These are phyloP conservation scores for Fusarium sp. DNA, from an alignment of 2,329 filamentous ascomycete species.

Conservation along the genomic window DNA sequence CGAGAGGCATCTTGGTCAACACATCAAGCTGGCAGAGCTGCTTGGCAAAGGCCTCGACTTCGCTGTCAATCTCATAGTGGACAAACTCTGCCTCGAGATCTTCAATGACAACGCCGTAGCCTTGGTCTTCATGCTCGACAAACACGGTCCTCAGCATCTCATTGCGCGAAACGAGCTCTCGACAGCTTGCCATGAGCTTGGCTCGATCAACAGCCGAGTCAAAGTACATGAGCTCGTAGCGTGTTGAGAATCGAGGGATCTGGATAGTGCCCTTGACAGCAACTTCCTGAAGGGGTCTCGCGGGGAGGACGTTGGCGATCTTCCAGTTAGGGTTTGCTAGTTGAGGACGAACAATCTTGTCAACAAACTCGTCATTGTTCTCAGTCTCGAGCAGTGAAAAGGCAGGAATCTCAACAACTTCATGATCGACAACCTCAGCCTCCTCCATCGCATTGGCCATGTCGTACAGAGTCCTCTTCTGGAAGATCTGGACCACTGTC, in stretches of 20 bases:
- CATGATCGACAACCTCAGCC: background rate
- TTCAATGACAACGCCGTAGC: constrained; percentile 67
- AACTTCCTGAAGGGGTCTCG: background rate
- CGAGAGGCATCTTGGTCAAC: constrained; percentile 66
- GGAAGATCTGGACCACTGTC: background rate
- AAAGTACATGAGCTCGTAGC: constrained; percentile 75
- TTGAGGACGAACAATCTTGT: background rate
- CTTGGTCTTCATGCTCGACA: constrained; percentile 61
- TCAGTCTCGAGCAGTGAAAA: background rate
- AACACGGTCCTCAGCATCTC: constrained; percentile 77
- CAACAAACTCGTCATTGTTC: background rate
- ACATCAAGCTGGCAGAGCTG: constrained; percentile 68
- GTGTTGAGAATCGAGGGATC: constrained; percentile 69
- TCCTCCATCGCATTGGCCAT: background rate
- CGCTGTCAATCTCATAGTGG: constrained; percentile 51
- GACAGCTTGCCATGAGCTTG: constrained; percentile 62
- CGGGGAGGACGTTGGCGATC: background rate
- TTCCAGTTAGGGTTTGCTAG: background rate
- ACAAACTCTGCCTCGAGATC: background rate
- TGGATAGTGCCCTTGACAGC: constrained; percentile 39
- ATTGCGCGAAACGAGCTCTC: constrained; percentile 68
- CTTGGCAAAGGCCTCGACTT: constrained; percentile 63
- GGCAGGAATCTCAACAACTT: background rate
- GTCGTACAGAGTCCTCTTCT: background rate
- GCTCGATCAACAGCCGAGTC: constrained; percentile 61